Base-by-base conservation (phyloP, 2,329 filamentous ascomycete species). In the Aspergillus pseudoglaucus region DNA sequence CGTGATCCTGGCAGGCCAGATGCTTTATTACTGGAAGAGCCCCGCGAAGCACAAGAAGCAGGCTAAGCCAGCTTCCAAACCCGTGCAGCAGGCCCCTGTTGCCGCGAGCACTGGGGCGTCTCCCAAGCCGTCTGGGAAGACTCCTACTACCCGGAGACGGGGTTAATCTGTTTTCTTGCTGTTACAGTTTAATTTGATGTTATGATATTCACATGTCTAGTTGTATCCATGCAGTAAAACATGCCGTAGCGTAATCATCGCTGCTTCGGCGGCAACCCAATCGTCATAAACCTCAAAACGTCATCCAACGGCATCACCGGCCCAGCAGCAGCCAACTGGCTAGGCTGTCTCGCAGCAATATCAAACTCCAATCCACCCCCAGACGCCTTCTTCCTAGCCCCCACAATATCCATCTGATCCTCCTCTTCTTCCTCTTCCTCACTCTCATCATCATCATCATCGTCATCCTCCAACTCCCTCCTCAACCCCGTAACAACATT, bases 11-110 rank as follows among this genome's bases (percentile, higher is more conserved):
- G 90, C 90, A 12, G 72, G 79, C 35, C 93, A 98, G 75, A 93
- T 98, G 86, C 65, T 95, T 23, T 95, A 90, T 73, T 97, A 97
- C 77, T 98, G 93, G 93, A 95, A 96, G 62, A 74, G 68, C 44
- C 67, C 76, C 3, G 58, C 65, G 23, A 68, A 64, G 53, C 65
- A 70, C 40, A 64, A 64, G 47, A 60, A 66, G 72, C 77, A 62
- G 49, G 52, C 53, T 15, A 48, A 52, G 18, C 51, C 67, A 55
- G 8, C 55, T 42, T 40, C 47, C 53, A 58, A 60, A 53, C 30
- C 49, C 12, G 54, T 55, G 10, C 60, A 65, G 42, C 60, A 63
- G 48, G 56, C 60, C 1, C 58, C 66, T 10, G 61, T 53, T 49
- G 71, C 57, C 33, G 56, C 64, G 22, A 71, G 65, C 38, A 72